Evolutionary conservation across 2,329 filamentous ascomycete genomes (phyloP), one percentile per base, ranked within the genome.

Genomic region (Fusarium piperis): DNA sequence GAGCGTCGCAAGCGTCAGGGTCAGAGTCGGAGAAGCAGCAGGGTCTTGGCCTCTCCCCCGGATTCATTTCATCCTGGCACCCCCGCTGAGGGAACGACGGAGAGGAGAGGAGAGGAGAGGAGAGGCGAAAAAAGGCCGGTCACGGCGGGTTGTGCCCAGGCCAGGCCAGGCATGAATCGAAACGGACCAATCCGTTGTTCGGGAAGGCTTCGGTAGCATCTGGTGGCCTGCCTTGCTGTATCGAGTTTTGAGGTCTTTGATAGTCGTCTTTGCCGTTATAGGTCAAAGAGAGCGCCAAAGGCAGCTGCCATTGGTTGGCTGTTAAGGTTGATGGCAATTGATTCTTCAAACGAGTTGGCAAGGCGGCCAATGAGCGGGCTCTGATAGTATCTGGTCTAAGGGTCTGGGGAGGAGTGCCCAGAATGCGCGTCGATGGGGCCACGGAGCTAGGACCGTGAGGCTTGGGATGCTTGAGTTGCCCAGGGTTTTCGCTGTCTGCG

Each of bases 341-440:
- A 77, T 77, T 77, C 70, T 77, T 73, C 72, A 76, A 77, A 77
- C 75, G 62, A 60, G 69, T 65, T 70, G 68, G 59, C 73, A 73
- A 75, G 72, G 75, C 75, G 68, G 46, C 75, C 75, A 77, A 77
- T 77, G 32, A 59, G 63, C 18, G 36, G 33, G 57, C 26, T 70
- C 64, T 76, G 75, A 77, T 77, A 77, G 63, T 73, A 72, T 73
- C 62, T 58, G 28, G 41, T 56, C 46, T 59, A 46, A 73, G 62
- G 73, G 73, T 68, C 61, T 41, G 39, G 12, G 35, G 55, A 57
- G 63, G 67, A 70, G 62, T 74, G 69, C 71, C 60, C 38, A 70
- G 51, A 51, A 63, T 70, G 67, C 51, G 41, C 60, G 64, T 65
- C 44, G 57, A 75, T 71, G 72, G 72, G 59, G 62, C 70, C 70